A percentile compares a stretch with the other conserved stretches of the same genome.
These are phyloP conservation scores for Fragosphaeria purpurea DNA, from an alignment of 2,329 filamentous ascomycete species.

Conservation along the genomic window DNA sequence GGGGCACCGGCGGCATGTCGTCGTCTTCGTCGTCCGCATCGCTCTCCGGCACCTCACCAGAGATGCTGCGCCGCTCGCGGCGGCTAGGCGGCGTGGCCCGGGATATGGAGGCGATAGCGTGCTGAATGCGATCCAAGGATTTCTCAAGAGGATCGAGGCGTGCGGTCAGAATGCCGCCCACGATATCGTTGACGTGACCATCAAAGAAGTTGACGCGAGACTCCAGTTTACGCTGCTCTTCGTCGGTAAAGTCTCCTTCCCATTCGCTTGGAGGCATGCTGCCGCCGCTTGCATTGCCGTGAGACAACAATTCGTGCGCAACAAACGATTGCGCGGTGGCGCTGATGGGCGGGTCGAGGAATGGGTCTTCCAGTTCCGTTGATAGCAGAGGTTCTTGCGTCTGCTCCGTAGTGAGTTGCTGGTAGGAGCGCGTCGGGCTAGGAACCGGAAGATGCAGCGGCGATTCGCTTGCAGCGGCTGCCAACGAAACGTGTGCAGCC, in stretches of 20 bases:
- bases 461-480: slow-evolving; percentile 33
- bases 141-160: slow-evolving; percentile 74
- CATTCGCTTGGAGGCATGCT: slow-evolving; percentile 75
- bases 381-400: slow-evolving; percentile 34
- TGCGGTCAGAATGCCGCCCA: slow-evolving; percentile 65
- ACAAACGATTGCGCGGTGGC: slow-evolving; percentile 34
- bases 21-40: slow-evolving; percentile 95
- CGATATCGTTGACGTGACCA: slow-evolving; percentile 75
- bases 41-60: slow-evolving; percentile 64
- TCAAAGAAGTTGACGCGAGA: slow-evolving; percentile 83
- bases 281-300: slow-evolving; percentile 51
- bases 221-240: slow-evolving; percentile 74
- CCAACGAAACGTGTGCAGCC: slow-evolving; percentile 24
- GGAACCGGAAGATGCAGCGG: slow-evolving; percentile 44
- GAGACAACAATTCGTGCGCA: slow-evolving; percentile 43
- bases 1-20: slow-evolving; percentile 43
- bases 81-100: slow-evolving; percentile 45
- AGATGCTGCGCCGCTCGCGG: slow-evolving; percentile 54
- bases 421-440: slow-evolving; percentile 2
- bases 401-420: slow-evolving; percentile 31
- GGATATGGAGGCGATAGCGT: slow-evolving; percentile 48
- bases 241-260: slow-evolving; percentile 76
- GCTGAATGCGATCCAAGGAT: slow-evolving; percentile 65
- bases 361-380: slow-evolving; percentile 29
- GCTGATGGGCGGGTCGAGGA: slow-evolving; percentile 15